Conservation (phyloP, 768 basidiomycete species). For the Macrolepiota dolichaula region DNA sequence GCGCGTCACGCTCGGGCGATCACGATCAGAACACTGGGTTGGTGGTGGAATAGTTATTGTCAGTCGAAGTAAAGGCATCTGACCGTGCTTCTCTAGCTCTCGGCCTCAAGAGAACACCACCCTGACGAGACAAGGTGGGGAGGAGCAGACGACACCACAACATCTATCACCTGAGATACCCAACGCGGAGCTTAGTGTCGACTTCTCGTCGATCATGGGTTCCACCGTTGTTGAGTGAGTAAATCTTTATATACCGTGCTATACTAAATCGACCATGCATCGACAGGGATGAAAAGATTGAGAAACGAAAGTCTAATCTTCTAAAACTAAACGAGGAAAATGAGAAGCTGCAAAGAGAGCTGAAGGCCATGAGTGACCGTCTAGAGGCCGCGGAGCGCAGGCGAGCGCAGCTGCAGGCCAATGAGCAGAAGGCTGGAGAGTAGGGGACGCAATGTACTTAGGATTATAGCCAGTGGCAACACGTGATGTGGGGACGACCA, state of each 20-base stretch:
- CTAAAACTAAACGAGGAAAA: slow-evolving; percentile 76
- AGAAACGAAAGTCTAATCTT: slow-evolving; percentile 78
- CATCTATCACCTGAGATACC: slow-evolving; percentile 47
- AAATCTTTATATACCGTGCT: slow-evolving; percentile 12
- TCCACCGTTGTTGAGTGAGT: slow-evolving; percentile 46
- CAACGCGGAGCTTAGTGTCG: slow-evolving; percentile 37
- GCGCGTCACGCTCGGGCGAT: slow-evolving; percentile 12
- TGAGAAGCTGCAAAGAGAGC: slow-evolving; percentile 71
- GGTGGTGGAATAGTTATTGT: background rate
- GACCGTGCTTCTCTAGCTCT: background rate
- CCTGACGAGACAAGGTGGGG: background rate
- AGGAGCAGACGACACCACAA: background rate
- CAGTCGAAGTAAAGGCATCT: background rate
- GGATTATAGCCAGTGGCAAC: background rate
- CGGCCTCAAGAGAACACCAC: background rate
- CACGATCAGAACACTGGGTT: slow-evolving; percentile 12
- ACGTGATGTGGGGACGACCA: background rate
- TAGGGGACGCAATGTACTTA: slow-evolving; percentile 12
- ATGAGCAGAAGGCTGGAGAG: slow-evolving; percentile 28
- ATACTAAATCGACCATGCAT: slow-evolving; percentile 8
- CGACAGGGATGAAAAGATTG: slow-evolving; percentile 43
- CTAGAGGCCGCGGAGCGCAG: slow-evolving; percentile 72
- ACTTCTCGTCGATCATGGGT: slow-evolving; percentile 42
- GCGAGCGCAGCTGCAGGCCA: slow-evolving; percentile 42
- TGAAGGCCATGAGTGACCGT: slow-evolving; percentile 71